Conservation (phyloP, 2,329 filamentous ascomycete genomes). For the Diaporthe sp. region DNA sequence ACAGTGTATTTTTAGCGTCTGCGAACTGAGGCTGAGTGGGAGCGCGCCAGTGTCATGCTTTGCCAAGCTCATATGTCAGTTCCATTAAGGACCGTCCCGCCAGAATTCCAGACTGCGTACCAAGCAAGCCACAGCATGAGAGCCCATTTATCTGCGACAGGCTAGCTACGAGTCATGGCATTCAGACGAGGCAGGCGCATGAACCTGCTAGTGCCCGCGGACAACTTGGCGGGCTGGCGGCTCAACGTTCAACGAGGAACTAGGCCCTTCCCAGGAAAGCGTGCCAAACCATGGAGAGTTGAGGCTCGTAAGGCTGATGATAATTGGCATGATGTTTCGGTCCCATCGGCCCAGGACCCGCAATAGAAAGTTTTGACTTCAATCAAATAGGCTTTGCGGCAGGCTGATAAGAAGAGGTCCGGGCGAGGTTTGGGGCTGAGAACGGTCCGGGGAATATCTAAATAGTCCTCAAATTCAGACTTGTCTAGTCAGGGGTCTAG, state of each 20-base stretch:
- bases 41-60: not conserved
- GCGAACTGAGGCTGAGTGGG: slow-evolving; percentile 1
- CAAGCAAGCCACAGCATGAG: not conserved
- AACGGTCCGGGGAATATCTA: not conserved
- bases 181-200: not conserved
- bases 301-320: slow-evolving; percentile 6
- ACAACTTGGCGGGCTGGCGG: not conserved
- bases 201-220: slow-evolving; percentile 15
- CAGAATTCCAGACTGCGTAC: not conserved
- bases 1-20: not conserved
- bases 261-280: not conserved
- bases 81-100: slow-evolving; percentile 4
- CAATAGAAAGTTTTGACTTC: not conserved
- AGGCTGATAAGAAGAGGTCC: not conserved
- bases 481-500: not conserved
- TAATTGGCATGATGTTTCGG: not conserved
- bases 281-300: not conserved
- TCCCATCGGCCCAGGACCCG: not conserved
- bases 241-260: not conserved
- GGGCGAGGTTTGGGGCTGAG: slow-evolving; percentile 5
- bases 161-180: slow-evolving; percentile 11
- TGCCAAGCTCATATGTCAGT: slow-evolving; percentile 14
- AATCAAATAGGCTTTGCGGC: not conserved
- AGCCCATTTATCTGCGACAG: not conserved
- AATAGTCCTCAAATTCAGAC: not conserved